Percentiles rank a stretch among this genome's conserved stretches.
These are phyloP conservation scores for Sporothrix dimorphospora DNA, from an alignment of 2,329 filamentous ascomycete species.

Conservation along the genomic window DNA sequence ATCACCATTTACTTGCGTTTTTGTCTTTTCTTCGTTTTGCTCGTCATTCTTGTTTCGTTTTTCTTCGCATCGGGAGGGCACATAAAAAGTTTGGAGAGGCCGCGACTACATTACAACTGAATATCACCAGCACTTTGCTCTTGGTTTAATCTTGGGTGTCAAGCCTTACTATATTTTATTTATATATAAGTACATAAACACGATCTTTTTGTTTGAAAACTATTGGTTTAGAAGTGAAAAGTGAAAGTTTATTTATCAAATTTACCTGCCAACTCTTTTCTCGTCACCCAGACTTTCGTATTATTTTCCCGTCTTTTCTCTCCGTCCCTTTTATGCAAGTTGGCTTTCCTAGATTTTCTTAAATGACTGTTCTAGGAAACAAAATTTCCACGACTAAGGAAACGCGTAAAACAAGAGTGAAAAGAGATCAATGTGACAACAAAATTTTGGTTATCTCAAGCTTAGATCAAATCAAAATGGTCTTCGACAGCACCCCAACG, in stretches of 20 bases:
- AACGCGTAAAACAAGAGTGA: neutral
- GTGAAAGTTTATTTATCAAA: neutral
- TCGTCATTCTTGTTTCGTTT: neutral
- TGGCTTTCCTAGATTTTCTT: neutral
- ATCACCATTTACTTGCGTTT: neutral
- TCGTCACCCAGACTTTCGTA: neutral
- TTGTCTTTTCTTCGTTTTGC: neutral
- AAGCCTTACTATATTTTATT: neutral
- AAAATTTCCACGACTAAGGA: neutral
- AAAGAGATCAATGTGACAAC: neutral
- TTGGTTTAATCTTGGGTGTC: neutral
- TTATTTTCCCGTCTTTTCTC: neutral
- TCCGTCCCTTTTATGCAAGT: neutral
- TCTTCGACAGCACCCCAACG: constrained; percentile 41
- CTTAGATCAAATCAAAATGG: constrained; percentile 35
- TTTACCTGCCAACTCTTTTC: neutral
- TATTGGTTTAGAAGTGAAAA: neutral
- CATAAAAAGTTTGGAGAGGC: constrained; percentile 9
- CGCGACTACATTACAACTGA: neutral
- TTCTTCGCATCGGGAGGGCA: neutral
- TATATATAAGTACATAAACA: neutral
- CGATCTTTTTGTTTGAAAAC: neutral
- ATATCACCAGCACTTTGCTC: neutral
- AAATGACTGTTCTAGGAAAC: neutral
- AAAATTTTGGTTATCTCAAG: neutral